Evolutionary conservation across 2,329 filamentous ascomycete species (phyloP).

Genomic region (Exophiala xenobiotica): DNA sequence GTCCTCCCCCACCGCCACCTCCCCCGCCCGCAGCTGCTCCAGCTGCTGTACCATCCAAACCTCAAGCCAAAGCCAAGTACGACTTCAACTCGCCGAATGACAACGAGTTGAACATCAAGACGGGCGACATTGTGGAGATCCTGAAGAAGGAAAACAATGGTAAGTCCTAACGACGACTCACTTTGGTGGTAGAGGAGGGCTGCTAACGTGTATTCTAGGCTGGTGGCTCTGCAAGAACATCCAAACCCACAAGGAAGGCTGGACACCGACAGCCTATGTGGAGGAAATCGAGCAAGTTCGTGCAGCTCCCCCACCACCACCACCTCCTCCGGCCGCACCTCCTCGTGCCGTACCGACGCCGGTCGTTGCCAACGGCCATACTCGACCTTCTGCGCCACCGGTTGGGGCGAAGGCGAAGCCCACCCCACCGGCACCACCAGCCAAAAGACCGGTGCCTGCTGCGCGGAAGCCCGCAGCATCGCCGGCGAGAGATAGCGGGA

Average conservation of each 20-base stretch:
- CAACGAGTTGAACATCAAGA: conserved; percentile 78
- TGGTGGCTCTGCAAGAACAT: conserved; percentile 91
- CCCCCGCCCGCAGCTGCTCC: conserved; percentile 67
- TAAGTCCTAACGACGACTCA: too few relatives aligned
- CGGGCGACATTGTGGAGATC: conserved; percentile 81
- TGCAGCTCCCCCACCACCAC: conserved; percentile 59
- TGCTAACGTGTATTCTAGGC: conserved; percentile 53
- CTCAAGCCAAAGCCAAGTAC: conserved; percentile 86
- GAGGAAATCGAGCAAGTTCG: conserved; percentile 68
- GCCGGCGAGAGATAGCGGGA: conserved; percentile 63
- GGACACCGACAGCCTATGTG: conserved; percentile 91
- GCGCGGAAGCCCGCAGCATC: conserved; percentile 67
- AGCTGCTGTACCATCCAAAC: conserved; percentile 62
- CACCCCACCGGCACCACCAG: conserved; percentile 72
- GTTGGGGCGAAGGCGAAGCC: conserved; percentile 47
- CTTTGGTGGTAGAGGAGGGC: too few relatives aligned
- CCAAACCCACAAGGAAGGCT: conserved; percentile 71
- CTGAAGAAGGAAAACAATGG: conserved; percentile 95
- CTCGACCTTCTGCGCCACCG: conserved; percentile 2
- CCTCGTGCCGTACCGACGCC: conserved; percentile 61
- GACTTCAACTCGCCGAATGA: conserved; percentile 82
- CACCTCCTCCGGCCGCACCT: conserved; percentile 47
- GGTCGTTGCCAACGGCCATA: conserved; percentile 24
- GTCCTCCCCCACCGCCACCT: conserved; percentile 57
- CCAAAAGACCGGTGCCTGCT: conserved; percentile 70